Evolutionary conservation across 2,329 filamentous ascomycete genomes (phyloP).

Genomic region (Penicillium sp.): DNA sequence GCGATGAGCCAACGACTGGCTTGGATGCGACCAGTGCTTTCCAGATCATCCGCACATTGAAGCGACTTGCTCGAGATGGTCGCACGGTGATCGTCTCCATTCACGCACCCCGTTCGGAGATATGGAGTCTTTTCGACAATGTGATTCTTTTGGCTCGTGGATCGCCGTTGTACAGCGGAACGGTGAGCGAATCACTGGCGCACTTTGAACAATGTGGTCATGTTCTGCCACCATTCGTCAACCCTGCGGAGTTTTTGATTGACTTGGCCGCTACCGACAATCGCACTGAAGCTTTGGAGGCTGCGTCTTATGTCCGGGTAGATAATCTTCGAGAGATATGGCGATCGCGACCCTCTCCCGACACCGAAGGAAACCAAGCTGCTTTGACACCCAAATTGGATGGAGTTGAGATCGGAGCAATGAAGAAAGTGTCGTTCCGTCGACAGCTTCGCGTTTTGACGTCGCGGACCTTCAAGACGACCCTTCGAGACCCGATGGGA

Average conservation of each 20-base stretch:
- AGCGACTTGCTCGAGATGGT: constrained; percentile 64
- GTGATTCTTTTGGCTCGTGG: constrained; percentile 68
- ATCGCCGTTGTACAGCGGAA: constrained; percentile 66
- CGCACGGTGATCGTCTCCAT: constrained; percentile 72
- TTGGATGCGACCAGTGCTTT: constrained; percentile 75
- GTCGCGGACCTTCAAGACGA: constrained; percentile 66
- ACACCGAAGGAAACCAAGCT: constrained; percentile 6
- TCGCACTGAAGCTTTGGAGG: constrained; percentile 65
- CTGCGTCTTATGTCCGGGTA: constrained; percentile 58
- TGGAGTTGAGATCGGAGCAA: constrained; percentile 5
- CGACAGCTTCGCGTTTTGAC: constrained; percentile 67
- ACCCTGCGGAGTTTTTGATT: constrained; percentile 74
- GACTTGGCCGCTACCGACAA: constrained; percentile 74
- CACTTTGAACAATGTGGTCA: constrained; percentile 65
- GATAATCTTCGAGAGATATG: constrained; percentile 62
- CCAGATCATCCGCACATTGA: constrained; percentile 69
- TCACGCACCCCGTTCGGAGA: constrained; percentile 75
- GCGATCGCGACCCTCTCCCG: constrained; percentile 32
- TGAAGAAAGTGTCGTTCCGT: constrained; percentile 55
- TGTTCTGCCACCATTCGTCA: constrained; percentile 67
- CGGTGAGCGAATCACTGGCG: constrained; percentile 55
- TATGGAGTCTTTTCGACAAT: constrained; percentile 74
- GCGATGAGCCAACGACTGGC: constrained; percentile 73
- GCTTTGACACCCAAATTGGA: neutral
- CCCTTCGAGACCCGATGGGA: constrained; percentile 73